phyloP scores from a whole-genome alignment of 805 yeast genomes.

The Komagataella kurtzmanii region DNA sequence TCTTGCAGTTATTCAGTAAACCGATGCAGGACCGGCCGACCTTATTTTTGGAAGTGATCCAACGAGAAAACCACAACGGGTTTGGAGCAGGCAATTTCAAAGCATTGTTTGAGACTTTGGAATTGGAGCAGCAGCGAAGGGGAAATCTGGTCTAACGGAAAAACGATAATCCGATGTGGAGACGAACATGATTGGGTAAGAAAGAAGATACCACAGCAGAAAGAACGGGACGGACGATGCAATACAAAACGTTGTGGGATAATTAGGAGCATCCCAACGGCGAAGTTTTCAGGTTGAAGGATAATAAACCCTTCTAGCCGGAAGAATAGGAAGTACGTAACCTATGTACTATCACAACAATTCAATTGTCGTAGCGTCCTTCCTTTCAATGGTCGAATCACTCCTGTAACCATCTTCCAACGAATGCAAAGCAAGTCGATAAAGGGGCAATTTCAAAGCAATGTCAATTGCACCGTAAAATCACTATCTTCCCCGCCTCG shows the following conservation, averaged over 20 bases:
- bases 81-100: constrained; percentile 86
- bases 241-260: background rate
- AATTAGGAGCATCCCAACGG: background rate
- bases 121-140: constrained; percentile 56
- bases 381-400: background rate
- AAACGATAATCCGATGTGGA: background rate
- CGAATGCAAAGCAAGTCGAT: background rate
- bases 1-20: constrained; percentile 68
- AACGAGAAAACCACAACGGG: constrained; percentile 68
- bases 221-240: background rate
- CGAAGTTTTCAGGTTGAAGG: background rate
- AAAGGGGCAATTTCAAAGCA: background rate
- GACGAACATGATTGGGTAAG: background rate
- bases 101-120: constrained; percentile 70
- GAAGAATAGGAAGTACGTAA: background rate
- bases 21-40: constrained; percentile 75
- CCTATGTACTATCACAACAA: background rate
- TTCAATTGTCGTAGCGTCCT: background rate
- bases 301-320: background rate
- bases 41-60: constrained; percentile 68
- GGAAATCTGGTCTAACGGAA: constrained; percentile 35
- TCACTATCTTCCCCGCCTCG: too few species aligned
- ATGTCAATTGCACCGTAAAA: background rate
- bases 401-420: background rate
- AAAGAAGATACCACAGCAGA: background rate